Evolutionary conservation across 2,329 filamentous ascomycete species (phyloP), one percentile per base, ranked within the genome.

Genomic region (Neonectria sp.): DNA sequence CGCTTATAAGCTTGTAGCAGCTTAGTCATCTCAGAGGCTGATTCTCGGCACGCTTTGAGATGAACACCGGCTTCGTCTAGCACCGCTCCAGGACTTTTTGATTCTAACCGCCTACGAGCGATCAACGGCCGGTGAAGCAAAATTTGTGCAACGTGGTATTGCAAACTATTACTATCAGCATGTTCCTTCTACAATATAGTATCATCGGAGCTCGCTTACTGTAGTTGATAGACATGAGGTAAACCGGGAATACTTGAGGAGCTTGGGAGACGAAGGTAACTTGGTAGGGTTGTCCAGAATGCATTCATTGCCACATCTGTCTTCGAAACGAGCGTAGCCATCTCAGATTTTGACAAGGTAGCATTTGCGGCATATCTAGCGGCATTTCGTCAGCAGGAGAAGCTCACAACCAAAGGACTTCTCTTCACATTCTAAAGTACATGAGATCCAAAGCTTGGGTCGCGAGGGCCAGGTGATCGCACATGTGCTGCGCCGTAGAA

Each of bases 191-290:
- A 9, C 11, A 9, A 9, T 33, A 33, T 33, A 3, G 17, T 9
- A 2, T 45, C 4, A 1, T 6, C 9, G 15, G 1, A 1, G 11
- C 6, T 7, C 12, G 5, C 73, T n/a, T 61, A 74, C 74, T 75
- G 75, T 6, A 73, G 60, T 1, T 74, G 46, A 21, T 70, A 75
- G 6, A 76, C 55, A 25, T 76, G 74, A n/a, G 74, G 31, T 33
- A 33, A 11, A 33, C 31, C 60, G 63, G 52, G 61, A 4, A 29
- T 43, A 21, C 46, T 3, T 31, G 21, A 27, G 21, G 6, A 6
- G 35, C 17, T 4, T 13, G 15, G 2, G 61, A 68, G 52, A n/a
- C 65, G 55, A 4, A 68, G 53, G 6, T 57, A 46, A 17, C 61
- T 65, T 7, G 65, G 61, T 1, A 68, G 43, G 25, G 33, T 49